These are phyloP conservation scores for Sherardia arvensis DNA, from an alignment of 257 asterid genomes.

Conservation along the genomic window DNA sequence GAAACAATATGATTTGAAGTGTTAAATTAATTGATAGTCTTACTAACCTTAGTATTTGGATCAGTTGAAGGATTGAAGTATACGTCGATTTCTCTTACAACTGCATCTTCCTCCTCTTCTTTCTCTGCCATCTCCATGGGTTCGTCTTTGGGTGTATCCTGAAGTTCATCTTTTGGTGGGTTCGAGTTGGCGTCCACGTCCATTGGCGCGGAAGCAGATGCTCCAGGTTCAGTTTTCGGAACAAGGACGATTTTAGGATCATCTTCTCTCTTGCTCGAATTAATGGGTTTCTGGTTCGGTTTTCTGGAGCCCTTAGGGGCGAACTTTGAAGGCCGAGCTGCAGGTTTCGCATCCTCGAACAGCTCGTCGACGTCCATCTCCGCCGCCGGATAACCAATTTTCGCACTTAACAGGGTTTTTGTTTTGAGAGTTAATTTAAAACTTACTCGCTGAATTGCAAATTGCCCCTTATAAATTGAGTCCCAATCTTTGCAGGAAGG, in stretches of 20 bases:
- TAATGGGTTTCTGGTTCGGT: slow-evolving; percentile 23
- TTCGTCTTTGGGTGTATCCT: slow-evolving; percentile 21
- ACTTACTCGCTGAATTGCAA: too few relatives aligned
- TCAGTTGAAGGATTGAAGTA: slow-evolving; percentile 46
- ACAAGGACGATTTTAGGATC: slow-evolving; percentile 15
- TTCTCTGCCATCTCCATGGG: slow-evolving; percentile 9
- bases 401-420: too few relatives aligned
- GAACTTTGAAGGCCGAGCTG: slow-evolving; percentile 38
- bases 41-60: slow-evolving; percentile 32
- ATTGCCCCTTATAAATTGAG: too few relatives aligned
- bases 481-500: too few relatives aligned
- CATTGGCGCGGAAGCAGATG: slow-evolving; percentile 18
- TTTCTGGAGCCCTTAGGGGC: slow-evolving; percentile 57
- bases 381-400: too few relatives aligned
- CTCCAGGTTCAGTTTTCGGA: slow-evolving; percentile 16
- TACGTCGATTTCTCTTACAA: slow-evolving; percentile 72
- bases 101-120: slow-evolving; percentile 38
- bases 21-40: background rate
- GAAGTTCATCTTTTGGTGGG: slow-evolving; percentile 22
- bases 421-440: too few relatives aligned
- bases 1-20: background rate
- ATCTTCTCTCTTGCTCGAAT: slow-evolving; percentile 31
- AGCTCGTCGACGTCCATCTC: slow-evolving; percentile 56
- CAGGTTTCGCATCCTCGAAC: slow-evolving; percentile 22
- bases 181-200: slow-evolving; percentile 31